Evolutionary conservation across 768 basidiomycete genomes (phyloP).

Genomic region (Lactifluus echinatus): DNA sequence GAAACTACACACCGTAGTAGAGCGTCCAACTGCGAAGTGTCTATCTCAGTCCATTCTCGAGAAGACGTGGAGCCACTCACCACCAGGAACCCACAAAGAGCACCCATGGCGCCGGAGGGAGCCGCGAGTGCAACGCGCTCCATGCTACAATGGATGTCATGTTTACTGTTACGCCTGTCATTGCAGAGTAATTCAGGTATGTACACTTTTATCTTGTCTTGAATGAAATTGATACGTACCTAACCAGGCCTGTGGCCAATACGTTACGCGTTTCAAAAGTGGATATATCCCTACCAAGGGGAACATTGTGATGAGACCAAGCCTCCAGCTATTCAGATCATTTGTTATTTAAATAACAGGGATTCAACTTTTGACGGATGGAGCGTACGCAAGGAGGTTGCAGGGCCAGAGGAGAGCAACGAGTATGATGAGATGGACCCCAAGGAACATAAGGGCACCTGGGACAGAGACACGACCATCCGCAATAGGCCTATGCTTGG

Average conservation of each 20-base stretch:
- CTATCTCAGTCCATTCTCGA: background rate
- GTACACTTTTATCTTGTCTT: background rate
- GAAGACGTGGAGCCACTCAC: background rate
- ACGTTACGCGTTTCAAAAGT: slow-evolving; percentile 26
- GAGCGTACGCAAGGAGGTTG: slow-evolving; percentile 15
- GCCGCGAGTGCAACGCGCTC: background rate
- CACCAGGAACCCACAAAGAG: background rate
- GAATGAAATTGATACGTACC: slow-evolving; percentile 17
- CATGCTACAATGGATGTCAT: slow-evolving; percentile 19
- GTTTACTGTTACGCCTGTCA: slow-evolving; percentile 19
- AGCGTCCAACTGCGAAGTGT: slow-evolving; percentile 1
- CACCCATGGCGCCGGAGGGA: background rate
- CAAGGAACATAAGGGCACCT: slow-evolving; percentile 17
- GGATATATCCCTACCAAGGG: slow-evolving; percentile 24
- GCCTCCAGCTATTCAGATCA: slow-evolving; percentile 13
- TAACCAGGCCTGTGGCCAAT: slow-evolving; percentile 27
- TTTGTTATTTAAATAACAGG: background rate
- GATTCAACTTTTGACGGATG: background rate
- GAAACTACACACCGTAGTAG: slow-evolving; percentile 15
- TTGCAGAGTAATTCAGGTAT: background rate
- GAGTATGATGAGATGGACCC: slow-evolving; percentile 9
- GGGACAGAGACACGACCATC: slow-evolving; percentile 18
- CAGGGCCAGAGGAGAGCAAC: slow-evolving; percentile 11
- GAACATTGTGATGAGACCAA: slow-evolving; percentile 22
- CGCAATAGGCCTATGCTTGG: slow-evolving; percentile 20